Evolutionary conservation across 352 stramenopile genomes (phyloP).

Genomic region (Plasmopara muralis): DNA sequence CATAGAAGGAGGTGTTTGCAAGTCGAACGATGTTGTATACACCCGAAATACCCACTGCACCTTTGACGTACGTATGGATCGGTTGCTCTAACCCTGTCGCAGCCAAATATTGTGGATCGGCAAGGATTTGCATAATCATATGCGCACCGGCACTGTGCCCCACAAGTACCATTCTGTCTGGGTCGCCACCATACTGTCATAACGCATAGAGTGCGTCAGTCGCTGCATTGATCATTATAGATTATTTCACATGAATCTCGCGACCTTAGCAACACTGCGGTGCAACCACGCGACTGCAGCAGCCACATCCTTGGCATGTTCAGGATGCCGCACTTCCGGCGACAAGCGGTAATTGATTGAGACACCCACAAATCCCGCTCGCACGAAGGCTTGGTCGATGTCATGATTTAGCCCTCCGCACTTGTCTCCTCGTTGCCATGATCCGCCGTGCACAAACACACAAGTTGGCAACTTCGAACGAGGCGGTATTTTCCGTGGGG

Average conservation of each 20-base stretch:
- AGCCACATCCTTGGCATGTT: conserved; percentile 60
- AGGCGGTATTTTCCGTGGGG: conserved; percentile 28
- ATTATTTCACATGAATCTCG: neutral
- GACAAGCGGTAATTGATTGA: conserved; percentile 81
- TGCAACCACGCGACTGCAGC: conserved; percentile 57
- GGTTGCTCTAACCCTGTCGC: conserved; percentile 27
- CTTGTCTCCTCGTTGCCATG: conserved; percentile 82
- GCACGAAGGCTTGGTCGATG: conserved; percentile 55
- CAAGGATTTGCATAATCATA: conserved; percentile 60
- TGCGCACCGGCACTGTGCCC: conserved; percentile 79
- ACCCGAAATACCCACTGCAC: conserved; percentile 67
- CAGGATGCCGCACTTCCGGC: conserved; percentile 63
- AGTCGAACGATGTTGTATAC: conserved; percentile 84
- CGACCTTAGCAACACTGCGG: conserved; percentile 59
- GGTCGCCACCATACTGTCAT: conserved; percentile 64
- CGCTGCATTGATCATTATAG: neutral
- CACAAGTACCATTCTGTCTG: conserved; percentile 48
- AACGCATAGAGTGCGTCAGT: conserved; percentile 8
- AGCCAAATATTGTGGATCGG: conserved; percentile 47
- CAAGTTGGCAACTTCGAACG: conserved; percentile 45
- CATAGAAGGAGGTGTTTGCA: conserved; percentile 67
- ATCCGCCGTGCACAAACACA: conserved; percentile 79
- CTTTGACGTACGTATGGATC: conserved; percentile 35
- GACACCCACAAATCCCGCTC: conserved; percentile 46
- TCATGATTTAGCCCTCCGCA: conserved; percentile 49